These are phyloP conservation scores for Entonaema liquescens DNA, from an alignment of 495 filamentous ascomycete species.

Conservation along the genomic window DNA sequence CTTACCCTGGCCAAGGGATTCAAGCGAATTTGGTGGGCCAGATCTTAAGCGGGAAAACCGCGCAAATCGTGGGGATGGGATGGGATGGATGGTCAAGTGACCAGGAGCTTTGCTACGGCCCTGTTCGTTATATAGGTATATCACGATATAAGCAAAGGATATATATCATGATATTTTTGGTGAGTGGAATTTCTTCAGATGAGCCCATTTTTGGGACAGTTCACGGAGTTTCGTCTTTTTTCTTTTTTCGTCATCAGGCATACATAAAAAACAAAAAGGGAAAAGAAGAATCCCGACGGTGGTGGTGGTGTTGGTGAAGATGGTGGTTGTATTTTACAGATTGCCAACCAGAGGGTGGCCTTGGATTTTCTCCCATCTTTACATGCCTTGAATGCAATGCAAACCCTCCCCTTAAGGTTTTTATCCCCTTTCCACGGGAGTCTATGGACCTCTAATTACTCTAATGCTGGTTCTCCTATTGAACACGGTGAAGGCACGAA, in stretches of 20 bases:
- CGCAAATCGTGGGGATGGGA: slow-evolving; percentile 28
- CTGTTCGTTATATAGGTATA: background rate
- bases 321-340: slow-evolving; percentile 40
- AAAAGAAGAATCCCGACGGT: background rate
- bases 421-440: slow-evolving; percentile 24
- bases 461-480: slow-evolving; percentile 46
- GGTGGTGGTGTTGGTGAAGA: slow-evolving; percentile 25
- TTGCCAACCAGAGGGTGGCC: slow-evolving; percentile 17
- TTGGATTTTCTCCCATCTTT: slow-evolving; percentile 38
- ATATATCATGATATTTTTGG: background rate
- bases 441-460: slow-evolving; percentile 47
- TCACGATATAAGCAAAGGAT: background rate
- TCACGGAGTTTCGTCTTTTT: background rate
- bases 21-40: slow-evolving; percentile 2
- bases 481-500: slow-evolving; percentile 38
- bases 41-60: slow-evolving; percentile 32
- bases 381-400: slow-evolving; percentile 39
- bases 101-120: background rate
- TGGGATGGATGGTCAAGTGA: slow-evolving; percentile 26
- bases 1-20: background rate
- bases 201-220: background rate
- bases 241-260: background rate
- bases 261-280: slow-evolving; percentile 2
- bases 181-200: slow-evolving; percentile 20
- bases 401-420: slow-evolving; percentile 30